Base-by-base conservation (phyloP, 495 filamentous ascomycete genomes). In the Penicillium ochrochloron region DNA sequence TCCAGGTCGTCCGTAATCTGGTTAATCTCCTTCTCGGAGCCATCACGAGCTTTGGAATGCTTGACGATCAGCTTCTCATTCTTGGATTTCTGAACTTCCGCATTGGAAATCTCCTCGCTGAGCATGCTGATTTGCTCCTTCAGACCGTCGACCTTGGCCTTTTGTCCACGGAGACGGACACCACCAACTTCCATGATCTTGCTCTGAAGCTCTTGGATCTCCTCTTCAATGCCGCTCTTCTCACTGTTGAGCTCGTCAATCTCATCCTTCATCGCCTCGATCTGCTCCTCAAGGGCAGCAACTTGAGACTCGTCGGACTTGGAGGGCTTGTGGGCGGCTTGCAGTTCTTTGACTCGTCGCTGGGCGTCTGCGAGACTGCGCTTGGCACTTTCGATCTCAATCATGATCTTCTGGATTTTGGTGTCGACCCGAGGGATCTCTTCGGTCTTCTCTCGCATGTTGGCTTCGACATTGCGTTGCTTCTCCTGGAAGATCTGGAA, bases 171-270 rank as follows among this genome's bases (percentile, higher is more conserved):
- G 11, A 99, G 87, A 73, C 91, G 90, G 50, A 97, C 93, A 78
- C 95, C 95, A 63, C 95, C 95, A 59, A 96, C 88, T 76, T 97
- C 90, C 94, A 98, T 97, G 69, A 99, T 98, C 81, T 95, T 96
- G 81, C 92, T 89, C 74, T 98, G 94, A 21, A 99, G 83, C 2
- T 79, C 81, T 76, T 95, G 92, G 67, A 99, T 97, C 74, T 97
- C 95, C 42, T 89, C 87, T 68, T 99, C 96, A 23, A 97, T 88
- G 31, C 88, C 92, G 17, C 89, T 82, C 42, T 91, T 97, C 74
- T 97, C 92, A 23, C 83, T 78, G 59, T 89, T 90, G 11, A 98
- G 83, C 65, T 90, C 91, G 39, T 90, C 86, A 23, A 97, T 85
- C 67, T 98, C 92, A 52, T 88, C 83, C 66, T 92, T 86, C 44